A percentile compares a stretch with the other conserved stretches of the same genome.
Conservation (phyloP, 768 basidiomycete species). For the Pleurotus sapidus region DNA sequence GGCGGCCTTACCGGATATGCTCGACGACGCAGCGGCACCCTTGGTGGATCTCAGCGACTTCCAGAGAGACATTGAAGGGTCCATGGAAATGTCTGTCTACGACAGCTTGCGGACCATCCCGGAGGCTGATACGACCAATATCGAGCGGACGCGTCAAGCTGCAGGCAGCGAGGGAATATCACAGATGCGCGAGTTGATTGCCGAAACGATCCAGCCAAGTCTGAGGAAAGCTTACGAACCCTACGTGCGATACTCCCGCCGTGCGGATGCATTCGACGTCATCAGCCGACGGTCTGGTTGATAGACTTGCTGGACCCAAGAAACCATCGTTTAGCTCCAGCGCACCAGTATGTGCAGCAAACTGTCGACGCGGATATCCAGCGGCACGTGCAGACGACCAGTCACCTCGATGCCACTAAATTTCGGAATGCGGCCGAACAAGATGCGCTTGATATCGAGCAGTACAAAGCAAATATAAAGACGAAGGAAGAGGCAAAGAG, state of each 20-base stretch:
- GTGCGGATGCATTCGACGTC: background rate
- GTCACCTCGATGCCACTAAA: background rate
- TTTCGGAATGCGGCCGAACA: background rate
- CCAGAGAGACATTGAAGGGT: background rate
- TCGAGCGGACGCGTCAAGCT: background rate
- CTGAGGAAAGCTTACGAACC: background rate
- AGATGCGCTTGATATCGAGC: background rate
- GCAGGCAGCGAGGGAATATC: background rate
- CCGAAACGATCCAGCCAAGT: background rate
- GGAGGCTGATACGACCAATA: background rate
- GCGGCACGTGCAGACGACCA: background rate
- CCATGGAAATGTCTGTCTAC: background rate
- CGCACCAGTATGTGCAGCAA: background rate
- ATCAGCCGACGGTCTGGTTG: background rate
- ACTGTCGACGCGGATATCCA: background rate
- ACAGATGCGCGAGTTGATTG: background rate
- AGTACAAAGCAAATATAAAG: background rate
- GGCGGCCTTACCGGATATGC: background rate
- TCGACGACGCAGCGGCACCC: background rate
- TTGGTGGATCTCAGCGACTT: background rate
- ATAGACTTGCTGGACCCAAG: background rate
- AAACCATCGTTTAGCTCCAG: background rate
- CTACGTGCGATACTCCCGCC: background rate
- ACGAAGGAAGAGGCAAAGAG: background rate
- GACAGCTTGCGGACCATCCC: background rate